Conservation (phyloP, 2,329 filamentous ascomycete species). For the Pyricularia sp. region DNA sequence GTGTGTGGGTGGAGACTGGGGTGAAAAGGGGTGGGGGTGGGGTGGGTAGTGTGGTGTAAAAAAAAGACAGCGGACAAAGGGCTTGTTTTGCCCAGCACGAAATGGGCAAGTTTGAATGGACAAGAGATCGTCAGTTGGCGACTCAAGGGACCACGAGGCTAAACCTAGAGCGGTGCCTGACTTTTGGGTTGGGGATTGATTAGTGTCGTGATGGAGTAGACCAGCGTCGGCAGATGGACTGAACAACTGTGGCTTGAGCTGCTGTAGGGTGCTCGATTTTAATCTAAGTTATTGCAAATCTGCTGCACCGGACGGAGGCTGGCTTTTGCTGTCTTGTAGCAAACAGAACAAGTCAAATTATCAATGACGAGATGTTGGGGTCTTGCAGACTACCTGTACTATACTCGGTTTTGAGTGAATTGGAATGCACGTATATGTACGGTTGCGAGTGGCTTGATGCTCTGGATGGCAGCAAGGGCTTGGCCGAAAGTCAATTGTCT, state of each 20-base stretch:
- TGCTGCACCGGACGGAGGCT: neutral
- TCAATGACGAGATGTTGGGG: neutral
- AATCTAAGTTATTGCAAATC: neutral
- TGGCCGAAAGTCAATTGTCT: neutral
- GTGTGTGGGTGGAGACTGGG: constrained; percentile 4
- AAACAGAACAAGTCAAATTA: neutral
- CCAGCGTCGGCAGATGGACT: neutral
- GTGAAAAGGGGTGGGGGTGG: constrained; percentile 5
- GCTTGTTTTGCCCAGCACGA: neutral
- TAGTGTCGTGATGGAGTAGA: constrained; percentile 7
- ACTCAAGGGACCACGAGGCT: constrained; percentile 31
- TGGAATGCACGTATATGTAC: neutral
- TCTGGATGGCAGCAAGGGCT: neutral
- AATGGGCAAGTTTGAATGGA: neutral
- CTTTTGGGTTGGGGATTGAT: constrained; percentile 1
- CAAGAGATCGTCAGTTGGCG: constrained; percentile 21
- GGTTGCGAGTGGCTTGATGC: neutral
- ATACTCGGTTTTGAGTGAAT: neutral
- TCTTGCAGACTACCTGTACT: neutral
- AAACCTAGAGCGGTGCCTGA: constrained; percentile 16
- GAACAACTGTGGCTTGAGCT: neutral
- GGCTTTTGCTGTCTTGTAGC: neutral
- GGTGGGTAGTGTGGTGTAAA: constrained; percentile 7
- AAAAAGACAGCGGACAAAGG: neutral
- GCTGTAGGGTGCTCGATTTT: neutral